Evolutionary conservation across 176 grass and related monocot genomes (phyloP).

Genomic region (Rhipidocladum racemiflorum): DNA sequence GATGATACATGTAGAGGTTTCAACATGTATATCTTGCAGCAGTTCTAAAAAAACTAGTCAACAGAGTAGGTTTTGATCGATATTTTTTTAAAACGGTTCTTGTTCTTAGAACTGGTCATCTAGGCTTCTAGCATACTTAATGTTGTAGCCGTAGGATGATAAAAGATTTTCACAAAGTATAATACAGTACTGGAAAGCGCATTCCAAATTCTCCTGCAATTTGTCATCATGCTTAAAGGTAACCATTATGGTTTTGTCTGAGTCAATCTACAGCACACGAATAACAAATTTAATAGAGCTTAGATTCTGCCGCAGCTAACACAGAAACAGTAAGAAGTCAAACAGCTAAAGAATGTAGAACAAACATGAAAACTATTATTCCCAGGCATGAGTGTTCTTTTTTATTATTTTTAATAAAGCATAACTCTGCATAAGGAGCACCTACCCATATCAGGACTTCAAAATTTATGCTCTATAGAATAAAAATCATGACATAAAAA

Average conservation of each 20-base stretch:
- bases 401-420: too few species aligned
- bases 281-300: background rate
- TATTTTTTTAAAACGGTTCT: background rate
- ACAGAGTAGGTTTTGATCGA: background rate
- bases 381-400: background rate
- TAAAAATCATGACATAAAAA: too few species aligned
- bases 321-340: background rate
- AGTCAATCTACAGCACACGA: slow-evolving; percentile 68
- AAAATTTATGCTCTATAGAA: too few species aligned
- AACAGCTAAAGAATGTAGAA: background rate
- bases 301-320: background rate
- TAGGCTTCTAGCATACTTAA: background rate
- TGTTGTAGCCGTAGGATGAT: background rate
- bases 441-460: too few species aligned
- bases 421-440: too few species aligned
- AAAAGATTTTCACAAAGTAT: background rate
- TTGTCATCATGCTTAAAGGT: slow-evolving; percentile 90
- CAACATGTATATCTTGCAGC: background rate
- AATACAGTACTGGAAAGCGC: slow-evolving; percentile 60
- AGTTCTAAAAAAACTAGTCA: background rate
- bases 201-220: slow-evolving; percentile 83
- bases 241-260: slow-evolving; percentile 86
- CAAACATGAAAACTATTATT: background rate
- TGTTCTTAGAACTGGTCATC: background rate
- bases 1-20: slow-evolving; percentile 8